Evolutionary conservation across 2,329 filamentous ascomycete genomes (phyloP).

Genomic region (Hirsutella rhossiliensis): DNA sequence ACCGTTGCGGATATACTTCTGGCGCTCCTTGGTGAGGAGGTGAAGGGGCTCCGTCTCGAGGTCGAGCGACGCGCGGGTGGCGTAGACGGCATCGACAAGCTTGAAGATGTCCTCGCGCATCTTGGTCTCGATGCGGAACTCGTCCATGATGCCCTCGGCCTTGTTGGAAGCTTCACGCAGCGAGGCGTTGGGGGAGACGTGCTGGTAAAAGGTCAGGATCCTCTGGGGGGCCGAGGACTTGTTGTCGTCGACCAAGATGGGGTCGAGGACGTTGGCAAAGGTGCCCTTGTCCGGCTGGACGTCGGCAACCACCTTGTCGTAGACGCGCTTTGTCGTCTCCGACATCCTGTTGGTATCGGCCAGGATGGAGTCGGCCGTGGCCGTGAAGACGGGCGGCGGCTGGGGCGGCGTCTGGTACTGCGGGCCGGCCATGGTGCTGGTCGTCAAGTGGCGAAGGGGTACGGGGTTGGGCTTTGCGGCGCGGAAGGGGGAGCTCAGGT

Average conservation of each 20-base stretch:
- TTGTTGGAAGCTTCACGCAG: slow-evolving; percentile 67
- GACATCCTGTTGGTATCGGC: slow-evolving; percentile 56
- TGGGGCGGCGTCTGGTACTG: slow-evolving; percentile 66
- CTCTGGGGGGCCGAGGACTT: slow-evolving; percentile 42
- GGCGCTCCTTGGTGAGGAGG: slow-evolving; percentile 67
- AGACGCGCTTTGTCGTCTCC: slow-evolving; percentile 45
- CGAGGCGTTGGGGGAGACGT: slow-evolving; percentile 56
- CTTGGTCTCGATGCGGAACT: slow-evolving; percentile 64
- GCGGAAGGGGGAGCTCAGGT: slow-evolving; percentile 23
- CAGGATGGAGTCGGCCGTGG: slow-evolving; percentile 57
- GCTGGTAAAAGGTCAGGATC: slow-evolving; percentile 71
- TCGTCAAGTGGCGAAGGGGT: slow-evolving; percentile 19
- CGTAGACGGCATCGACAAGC: slow-evolving; percentile 46
- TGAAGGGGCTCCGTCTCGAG: slow-evolving; percentile 59
- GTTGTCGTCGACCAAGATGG: slow-evolving; percentile 66
- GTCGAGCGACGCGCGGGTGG: slow-evolving; percentile 35
- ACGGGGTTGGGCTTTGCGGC: neutral
- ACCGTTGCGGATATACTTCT: slow-evolving; percentile 66
- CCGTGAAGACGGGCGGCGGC: slow-evolving; percentile 64
- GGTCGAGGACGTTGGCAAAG: slow-evolving; percentile 45
- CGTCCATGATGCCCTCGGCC: slow-evolving; percentile 63
- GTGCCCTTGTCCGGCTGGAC: slow-evolving; percentile 38
- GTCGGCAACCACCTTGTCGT: slow-evolving; percentile 57
- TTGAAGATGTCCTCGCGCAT: slow-evolving; percentile 77
- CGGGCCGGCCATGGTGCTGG: slow-evolving; percentile 50